Conservation (phyloP, 177 flowering plant species). For the Vitis hybrid region DNA sequence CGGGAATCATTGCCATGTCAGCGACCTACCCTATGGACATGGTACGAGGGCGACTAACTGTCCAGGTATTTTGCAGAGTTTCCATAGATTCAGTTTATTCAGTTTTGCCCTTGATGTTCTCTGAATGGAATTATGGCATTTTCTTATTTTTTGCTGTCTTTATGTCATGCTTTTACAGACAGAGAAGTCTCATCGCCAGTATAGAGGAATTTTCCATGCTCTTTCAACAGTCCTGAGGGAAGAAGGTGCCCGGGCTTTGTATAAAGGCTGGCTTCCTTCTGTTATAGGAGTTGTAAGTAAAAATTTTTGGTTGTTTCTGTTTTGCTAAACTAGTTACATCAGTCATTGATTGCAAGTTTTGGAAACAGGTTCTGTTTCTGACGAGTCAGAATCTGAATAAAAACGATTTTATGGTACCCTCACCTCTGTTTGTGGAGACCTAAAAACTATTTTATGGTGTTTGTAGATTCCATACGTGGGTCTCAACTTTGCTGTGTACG, state of each 20-base stretch:
- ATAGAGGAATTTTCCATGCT: slow-evolving; percentile 83
- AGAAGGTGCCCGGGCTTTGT: slow-evolving; percentile 84
- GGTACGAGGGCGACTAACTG: slow-evolving; percentile 97
- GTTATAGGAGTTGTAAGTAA: slow-evolving; percentile 75
- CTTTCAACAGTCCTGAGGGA: slow-evolving; percentile 73
- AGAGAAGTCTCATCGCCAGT: slow-evolving; percentile 81
- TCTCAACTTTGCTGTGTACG: slow-evolving; percentile 97
- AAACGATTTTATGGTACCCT: too few species aligned
- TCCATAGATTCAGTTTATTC: not conserved
- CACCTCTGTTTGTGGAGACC: too few species aligned
- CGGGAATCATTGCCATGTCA: slow-evolving; percentile 99
- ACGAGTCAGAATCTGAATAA: too few species aligned
- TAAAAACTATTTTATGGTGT: not conserved
- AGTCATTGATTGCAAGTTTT: too few species aligned
- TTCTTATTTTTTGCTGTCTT: not conserved
- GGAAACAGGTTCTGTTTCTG: too few species aligned
- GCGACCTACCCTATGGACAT: slow-evolving; percentile 98
- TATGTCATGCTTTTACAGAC: slow-evolving; percentile 48
- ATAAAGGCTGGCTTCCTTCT: slow-evolving; percentile 91
- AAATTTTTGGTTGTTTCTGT: not conserved
- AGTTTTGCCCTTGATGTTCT: slow-evolving; percentile 4
- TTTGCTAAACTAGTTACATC: too few species aligned
- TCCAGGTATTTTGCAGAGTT: slow-evolving; percentile 60
- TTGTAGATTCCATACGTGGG: slow-evolving; percentile 95
- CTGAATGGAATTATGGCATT: not conserved